Conservation (phyloP, 306 rosid genomes). For the Citrullus amarus region DNA sequence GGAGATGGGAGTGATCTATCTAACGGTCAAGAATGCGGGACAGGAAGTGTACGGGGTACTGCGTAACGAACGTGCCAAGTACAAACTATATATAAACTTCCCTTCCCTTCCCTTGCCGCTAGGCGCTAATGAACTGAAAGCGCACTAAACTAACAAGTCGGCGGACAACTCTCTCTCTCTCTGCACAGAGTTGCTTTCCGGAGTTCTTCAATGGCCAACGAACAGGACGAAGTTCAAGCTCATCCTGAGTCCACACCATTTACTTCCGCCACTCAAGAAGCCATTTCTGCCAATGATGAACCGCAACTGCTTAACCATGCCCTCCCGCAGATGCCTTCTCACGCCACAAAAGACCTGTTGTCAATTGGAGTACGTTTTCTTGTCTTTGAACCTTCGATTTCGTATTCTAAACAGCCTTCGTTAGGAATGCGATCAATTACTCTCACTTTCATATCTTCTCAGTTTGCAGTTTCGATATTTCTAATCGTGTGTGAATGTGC, state of each 20-base stretch:
- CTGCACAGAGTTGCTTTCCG: neutral
- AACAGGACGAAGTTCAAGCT: neutral
- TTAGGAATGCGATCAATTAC: neutral
- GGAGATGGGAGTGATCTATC: neutral
- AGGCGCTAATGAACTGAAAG: neutral
- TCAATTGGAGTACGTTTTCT: conserved; percentile 35
- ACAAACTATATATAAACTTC: neutral
- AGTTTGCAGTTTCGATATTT: neutral
- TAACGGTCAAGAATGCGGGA: neutral
- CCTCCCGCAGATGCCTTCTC: conserved; percentile 32
- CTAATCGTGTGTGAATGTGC: neutral
- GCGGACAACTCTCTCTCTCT: neutral
- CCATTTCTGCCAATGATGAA: neutral
- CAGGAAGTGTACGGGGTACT: neutral
- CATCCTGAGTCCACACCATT: neutral
- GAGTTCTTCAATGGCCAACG: neutral
- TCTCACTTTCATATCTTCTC: neutral
- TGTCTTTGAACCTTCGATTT: neutral
- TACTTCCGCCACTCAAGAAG: conserved; percentile 2
- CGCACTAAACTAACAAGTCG: neutral
- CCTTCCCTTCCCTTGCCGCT: neutral
- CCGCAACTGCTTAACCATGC: conserved; percentile 14
- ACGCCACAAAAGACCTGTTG: conserved; percentile 32
- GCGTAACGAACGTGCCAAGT: neutral
- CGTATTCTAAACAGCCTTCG: neutral